Evolutionary conservation across 2,329 filamentous ascomycete species (phyloP), one percentile per base, ranked within the genome.

Genomic region (Talaromyces sp.): DNA sequence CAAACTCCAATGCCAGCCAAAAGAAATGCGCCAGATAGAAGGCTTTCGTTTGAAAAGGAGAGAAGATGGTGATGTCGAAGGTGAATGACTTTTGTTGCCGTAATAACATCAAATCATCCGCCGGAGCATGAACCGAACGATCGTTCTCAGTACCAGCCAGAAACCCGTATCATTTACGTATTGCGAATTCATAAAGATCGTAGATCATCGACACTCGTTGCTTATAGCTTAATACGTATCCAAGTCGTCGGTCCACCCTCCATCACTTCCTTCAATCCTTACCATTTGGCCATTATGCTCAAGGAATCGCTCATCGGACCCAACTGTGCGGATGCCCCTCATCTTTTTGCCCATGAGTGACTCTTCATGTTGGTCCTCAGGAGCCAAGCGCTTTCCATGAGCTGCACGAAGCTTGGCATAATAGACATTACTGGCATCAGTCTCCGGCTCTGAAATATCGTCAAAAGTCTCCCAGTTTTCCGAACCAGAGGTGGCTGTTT

Each of bases 401-500:
- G 88, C 84, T 37, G 88, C 88, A 65, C 89, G 85, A 62, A 93
- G 81, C 77, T 91, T 92, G 68, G 91, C 90, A 73, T 92, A 92
- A 77, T 96, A 96, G 10, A 87, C 84, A 67, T 95, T 91, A 3
- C 88, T 88, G 0, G 85, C 86, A 74, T 97, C 93, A 27, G 82
- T 81, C 74, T 94, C 91, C 0, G 84, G 83, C 71, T 92, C 90
- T 0, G 90, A 92, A 69, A 85, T 87, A 75, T 96, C 92, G 71
- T 95, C 93, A 72, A 95, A 98, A 10, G 93, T 97, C 78, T 98
- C 94, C 94, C 94, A 98, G 76, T 98, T 98, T 78, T 98, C 94
- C 3, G 92, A 96, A 1, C 91, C 92, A 5, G 91, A 92, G 31
- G 90, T 84, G 24, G 84, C 84, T 1, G 90, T 92, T n/a, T 80